phyloP scores from a whole-genome alignment of 306 rosid genomes.

The Rubus idaeus region DNA sequence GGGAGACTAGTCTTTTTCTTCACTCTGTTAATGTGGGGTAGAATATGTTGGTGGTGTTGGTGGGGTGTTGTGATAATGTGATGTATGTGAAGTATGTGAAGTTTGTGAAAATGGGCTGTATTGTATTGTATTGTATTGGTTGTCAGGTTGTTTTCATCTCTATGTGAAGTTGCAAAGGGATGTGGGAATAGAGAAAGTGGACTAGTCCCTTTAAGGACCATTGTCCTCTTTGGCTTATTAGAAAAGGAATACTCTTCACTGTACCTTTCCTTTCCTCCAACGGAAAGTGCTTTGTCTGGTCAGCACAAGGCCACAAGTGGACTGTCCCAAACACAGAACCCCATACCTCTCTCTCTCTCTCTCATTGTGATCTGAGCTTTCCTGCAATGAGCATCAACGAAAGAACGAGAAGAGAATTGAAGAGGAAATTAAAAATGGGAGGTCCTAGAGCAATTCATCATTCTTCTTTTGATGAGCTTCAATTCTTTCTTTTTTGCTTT shows the following conservation, averaged over 20 bases:
- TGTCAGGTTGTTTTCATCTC: conserved; percentile 45
- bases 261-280: conserved; percentile 35
- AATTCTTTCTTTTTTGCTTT: neutral
- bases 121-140: conserved; percentile 25
- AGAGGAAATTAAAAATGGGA: conserved; percentile 17
- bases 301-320: conserved; percentile 43
- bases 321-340: conserved; percentile 7
- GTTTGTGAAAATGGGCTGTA: conserved; percentile 22
- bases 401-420: conserved; percentile 30
- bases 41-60: conserved; percentile 20
- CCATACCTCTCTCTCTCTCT: conserved; percentile 22
- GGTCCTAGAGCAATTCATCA: conserved; percentile 33
- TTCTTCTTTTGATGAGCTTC: conserved; percentile 51
- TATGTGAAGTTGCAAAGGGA: conserved; percentile 6
- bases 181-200: conserved; percentile 47
- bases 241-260: conserved; percentile 35
- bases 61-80: conserved; percentile 29
- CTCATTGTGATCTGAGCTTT: conserved; percentile 37
- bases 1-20: conserved; percentile 3
- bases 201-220: conserved; percentile 44
- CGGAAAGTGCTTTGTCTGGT: conserved; percentile 48
- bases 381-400: conserved; percentile 25
- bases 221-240: conserved; percentile 38
- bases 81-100: conserved; percentile 34
- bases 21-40: conserved; percentile 34